Base-by-base conservation (phyloP, 1,139 yeast genomes). In the Meyerozyma smithsonii region DNA sequence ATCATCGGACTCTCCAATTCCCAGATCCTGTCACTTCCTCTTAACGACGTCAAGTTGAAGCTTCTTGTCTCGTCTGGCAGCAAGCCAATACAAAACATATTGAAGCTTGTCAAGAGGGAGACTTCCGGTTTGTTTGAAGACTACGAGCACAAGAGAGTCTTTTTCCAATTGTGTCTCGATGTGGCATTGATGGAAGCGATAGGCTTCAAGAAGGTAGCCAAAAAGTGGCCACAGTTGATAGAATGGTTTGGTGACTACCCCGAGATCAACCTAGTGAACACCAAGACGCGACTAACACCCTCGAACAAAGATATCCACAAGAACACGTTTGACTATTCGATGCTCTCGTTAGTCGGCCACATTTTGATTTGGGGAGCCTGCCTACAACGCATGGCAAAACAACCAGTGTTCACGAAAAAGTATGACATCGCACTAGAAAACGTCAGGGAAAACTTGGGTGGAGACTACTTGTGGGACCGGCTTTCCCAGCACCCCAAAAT, bases 381-480 rank as follows among this genome's bases (percentile, higher is more conserved):
- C 40, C 61, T 58, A 42, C 61, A 61, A 45, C 45, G 56, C 37
- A 46, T 44, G 35, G 53, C 52, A 1, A 46, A 52, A 4, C 45
- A 46, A 0, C 47, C 49, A 1, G 41, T 50, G 3, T 51, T 57
- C 36, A 49, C 52, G 24, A 50, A 52, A 23, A 51, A 51, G 32
- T 62, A 52, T 41, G 59, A 53, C 24, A 40, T 60, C 23, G 36
- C 60, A 8, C 47, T 48, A 8, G 37, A 48, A 5, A 44, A 46
- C 16, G 51, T 66, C 18, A 54, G 55, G 41, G 52, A 54, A 8
- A 50, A 54, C 26, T 53, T 69, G 24, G 76, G 76, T n/a, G 76
- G 76, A 0, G 58, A 52, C 44, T 69, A 68, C 47, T 59, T 70
- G 39, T 70, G 76, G 76, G 74, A 69, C 50, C 60, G 66, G 34